phyloP scores from a whole-genome alignment of 2,329 filamentous ascomycete genomes.

The Dactylonectria macrodidyma region DNA sequence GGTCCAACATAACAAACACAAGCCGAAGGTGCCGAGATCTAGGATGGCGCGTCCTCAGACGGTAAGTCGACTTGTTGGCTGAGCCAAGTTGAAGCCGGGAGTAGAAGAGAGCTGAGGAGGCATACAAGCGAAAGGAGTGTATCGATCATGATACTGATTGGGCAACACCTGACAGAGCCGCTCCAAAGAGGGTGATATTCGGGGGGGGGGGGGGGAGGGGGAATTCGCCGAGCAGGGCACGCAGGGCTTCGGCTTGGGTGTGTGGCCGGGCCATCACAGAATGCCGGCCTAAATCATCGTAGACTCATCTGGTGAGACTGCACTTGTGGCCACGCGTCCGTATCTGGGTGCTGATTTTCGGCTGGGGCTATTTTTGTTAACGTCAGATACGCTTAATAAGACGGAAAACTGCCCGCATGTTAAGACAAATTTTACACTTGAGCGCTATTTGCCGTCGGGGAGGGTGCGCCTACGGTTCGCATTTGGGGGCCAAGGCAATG shows the following conservation, averaged over 20 bases:
- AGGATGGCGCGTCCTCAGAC: not conserved
- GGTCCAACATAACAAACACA: not conserved
- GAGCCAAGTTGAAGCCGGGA: not conserved
- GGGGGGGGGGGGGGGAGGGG: too few species aligned
- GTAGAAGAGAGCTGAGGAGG: constrained; percentile 2
- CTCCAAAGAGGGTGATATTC: not conserved
- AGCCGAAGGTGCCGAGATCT: constrained; percentile 1
- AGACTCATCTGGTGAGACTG: not conserved
- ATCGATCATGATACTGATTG: not conserved
- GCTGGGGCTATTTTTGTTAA: not conserved
- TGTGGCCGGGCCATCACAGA: not conserved
- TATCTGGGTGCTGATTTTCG: constrained; percentile 1
- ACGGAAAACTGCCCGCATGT: not conserved
- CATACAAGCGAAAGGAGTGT: not conserved
- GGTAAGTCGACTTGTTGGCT: not conserved
- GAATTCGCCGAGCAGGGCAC: not conserved
- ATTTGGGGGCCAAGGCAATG: constrained; percentile 3
- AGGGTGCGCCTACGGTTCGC: constrained; percentile 1
- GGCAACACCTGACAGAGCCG: not conserved
- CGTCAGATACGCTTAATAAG: not conserved
- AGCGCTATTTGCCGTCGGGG: not conserved
- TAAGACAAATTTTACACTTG: not conserved
- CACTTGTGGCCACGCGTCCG: constrained; percentile 20
- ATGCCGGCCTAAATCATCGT: not conserved
- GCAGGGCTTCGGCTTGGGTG: not conserved